A percentile compares a stretch with the other conserved stretches of the same genome.
Evolutionary conservation across 371 early-diverging fungal species (phyloP).

Genomic region (Mucor sp.): DNA sequence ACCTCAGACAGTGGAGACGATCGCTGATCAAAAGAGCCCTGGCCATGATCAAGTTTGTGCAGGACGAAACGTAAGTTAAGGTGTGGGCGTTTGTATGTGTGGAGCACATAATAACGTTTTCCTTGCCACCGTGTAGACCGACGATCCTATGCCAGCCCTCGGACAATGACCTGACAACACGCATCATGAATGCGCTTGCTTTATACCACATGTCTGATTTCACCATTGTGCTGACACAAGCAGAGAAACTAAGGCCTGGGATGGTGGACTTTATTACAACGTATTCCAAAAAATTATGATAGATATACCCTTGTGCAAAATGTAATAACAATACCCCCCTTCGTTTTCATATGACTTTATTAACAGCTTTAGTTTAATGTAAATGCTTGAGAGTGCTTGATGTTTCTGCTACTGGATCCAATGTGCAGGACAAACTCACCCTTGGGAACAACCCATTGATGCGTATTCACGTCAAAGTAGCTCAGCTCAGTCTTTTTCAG

Average conservation of each 20-base stretch:
- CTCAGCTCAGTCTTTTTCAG: constrained; percentile 42
- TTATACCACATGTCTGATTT: constrained; percentile 42
- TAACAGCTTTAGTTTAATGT: background rate
- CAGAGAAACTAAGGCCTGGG: constrained; percentile 57
- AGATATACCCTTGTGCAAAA: constrained; percentile 11
- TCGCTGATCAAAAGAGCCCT: constrained; percentile 46
- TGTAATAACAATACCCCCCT: too few species aligned
- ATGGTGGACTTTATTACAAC: constrained; percentile 37
- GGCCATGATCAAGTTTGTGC: constrained; percentile 54
- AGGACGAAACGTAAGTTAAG: constrained; percentile 50
- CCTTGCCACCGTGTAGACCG: constrained; percentile 1
- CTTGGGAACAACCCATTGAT: constrained; percentile 43
- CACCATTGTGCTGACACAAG: constrained; percentile 55
- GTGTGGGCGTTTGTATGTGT: too few species aligned
- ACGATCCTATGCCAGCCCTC: constrained; percentile 21
- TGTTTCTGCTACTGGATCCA: constrained; percentile 56
- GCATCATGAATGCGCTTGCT: constrained; percentile 37
- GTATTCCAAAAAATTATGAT: constrained; percentile 21
- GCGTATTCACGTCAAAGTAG: constrained; percentile 36
- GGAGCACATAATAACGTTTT: too few species aligned
- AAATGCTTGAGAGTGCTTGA: constrained; percentile 26
- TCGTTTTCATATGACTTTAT: too few species aligned
- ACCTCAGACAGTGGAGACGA: constrained; percentile 59
- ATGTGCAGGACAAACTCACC: constrained; percentile 49
- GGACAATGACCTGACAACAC: constrained; percentile 26